Evolutionary conservation across 768 basidiomycete species (phyloP).

Genomic region (Rhodotorula taiwanensis): DNA sequence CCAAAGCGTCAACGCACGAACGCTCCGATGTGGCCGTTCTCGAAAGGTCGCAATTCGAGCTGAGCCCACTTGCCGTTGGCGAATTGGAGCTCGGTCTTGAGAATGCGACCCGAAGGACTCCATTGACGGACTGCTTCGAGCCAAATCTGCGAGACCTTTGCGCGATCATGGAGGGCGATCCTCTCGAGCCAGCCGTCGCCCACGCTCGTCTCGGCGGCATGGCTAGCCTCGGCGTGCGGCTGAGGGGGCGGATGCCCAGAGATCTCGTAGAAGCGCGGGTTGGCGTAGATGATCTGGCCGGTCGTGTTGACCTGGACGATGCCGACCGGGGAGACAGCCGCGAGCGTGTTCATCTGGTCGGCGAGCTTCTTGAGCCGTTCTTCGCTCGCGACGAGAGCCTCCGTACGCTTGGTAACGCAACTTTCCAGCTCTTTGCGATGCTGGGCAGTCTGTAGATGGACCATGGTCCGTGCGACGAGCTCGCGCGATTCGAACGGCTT

Average conservation of each 20-base stretch:
- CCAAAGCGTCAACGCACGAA: not conserved
- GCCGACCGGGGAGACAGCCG: slow-evolving; percentile 26
- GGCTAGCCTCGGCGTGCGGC: no score
- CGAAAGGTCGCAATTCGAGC: slow-evolving; percentile 9
- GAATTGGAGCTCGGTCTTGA: slow-evolving; percentile 12
- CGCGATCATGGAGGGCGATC: not conserved
- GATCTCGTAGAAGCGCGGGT: slow-evolving; percentile 19
- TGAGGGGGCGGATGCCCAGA: no score
- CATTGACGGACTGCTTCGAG: not conserved
- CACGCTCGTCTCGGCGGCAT: no score
- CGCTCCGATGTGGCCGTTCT: slow-evolving; percentile 4
- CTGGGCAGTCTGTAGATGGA: slow-evolving; percentile 26
- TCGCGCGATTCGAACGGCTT: slow-evolving; percentile 34
- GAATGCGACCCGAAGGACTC: not conserved
- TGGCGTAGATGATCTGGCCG: slow-evolving; percentile 13
- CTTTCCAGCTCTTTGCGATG: slow-evolving; percentile 30
- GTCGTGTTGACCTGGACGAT: slow-evolving; percentile 5
- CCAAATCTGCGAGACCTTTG: not conserved
- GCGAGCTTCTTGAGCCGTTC: slow-evolving; percentile 14
- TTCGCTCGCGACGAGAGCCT: slow-evolving; percentile 23
- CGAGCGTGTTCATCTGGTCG: slow-evolving; percentile 24
- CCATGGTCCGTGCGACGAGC: slow-evolving; percentile 19
- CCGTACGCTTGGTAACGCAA: slow-evolving; percentile 25
- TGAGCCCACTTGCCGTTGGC: slow-evolving; percentile 18
- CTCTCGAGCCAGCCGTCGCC: slow-evolving; percentile 1